These are phyloP conservation scores for Lobosporangium transversale DNA, from an alignment of 192 early-diverging fungal species.

Conservation along the genomic window DNA sequence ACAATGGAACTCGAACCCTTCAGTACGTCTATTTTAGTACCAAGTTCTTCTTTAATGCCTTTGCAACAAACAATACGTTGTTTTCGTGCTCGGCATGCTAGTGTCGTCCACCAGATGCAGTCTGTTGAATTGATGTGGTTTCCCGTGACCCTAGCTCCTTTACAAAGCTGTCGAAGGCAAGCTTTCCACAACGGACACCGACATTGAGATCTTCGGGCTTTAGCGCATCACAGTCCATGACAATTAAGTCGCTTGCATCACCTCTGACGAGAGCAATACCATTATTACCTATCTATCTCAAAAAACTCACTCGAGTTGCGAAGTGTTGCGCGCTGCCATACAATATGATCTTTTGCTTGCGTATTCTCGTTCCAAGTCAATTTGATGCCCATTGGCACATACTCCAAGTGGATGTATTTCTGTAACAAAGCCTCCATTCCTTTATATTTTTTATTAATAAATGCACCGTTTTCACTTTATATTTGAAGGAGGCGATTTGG, in stretches of 20 bases:
- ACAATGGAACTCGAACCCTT: background rate
- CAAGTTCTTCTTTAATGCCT: background rate
- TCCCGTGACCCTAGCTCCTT: background rate
- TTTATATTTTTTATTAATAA: no score
- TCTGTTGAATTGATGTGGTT: background rate
- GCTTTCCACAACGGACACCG: background rate
- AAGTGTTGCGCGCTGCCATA: background rate
- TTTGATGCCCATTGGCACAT: background rate
- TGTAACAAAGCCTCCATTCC: background rate
- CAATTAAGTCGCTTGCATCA: no score
- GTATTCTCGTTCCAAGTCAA: background rate
- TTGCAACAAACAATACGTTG: background rate
- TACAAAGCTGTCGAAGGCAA: background rate
- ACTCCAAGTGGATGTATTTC: background rate
- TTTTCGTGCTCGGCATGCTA: background rate
- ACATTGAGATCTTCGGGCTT: background rate
- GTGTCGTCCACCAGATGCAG: background rate
- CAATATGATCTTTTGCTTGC: background rate
- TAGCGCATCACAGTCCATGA: background rate
- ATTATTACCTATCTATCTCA: background rate
- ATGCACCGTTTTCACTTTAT: no score
- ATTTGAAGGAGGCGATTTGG: no score
- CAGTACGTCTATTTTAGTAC: background rate
- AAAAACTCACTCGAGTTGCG: background rate
- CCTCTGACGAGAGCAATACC: background rate